Conservation (phyloP, 176 grass and related monocot species). For the Saccharum officinarum region DNA sequence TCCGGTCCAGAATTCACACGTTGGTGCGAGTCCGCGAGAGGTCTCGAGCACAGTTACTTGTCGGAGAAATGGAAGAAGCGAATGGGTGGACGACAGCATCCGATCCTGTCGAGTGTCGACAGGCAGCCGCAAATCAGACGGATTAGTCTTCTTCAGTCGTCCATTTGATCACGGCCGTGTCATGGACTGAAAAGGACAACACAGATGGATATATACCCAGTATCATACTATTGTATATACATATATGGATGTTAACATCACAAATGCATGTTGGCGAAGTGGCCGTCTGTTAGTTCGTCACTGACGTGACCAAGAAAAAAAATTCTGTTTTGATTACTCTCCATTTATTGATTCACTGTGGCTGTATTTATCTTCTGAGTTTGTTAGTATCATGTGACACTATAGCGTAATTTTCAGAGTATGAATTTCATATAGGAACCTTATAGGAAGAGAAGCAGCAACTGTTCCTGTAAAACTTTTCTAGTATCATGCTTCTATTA, state of each 20-base stretch:
- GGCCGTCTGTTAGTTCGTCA: neutral
- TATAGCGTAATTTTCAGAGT: too few relatives aligned
- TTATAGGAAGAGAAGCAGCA: too few relatives aligned
- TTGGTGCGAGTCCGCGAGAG: neutral
- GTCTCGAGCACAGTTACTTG: conserved; percentile 33
- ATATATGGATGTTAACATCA: conserved; percentile 26
- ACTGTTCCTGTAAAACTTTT: too few relatives aligned
- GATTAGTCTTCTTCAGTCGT: neutral
- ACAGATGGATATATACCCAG: neutral
- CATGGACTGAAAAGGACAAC: conserved; percentile 36
- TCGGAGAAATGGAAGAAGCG: conserved; percentile 38
- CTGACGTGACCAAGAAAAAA: neutral
- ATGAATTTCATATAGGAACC: too few relatives aligned
- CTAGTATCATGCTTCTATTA: too few relatives aligned
- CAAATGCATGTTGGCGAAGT: conserved; percentile 10
- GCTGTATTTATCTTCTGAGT: neutral
- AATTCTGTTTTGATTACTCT: neutral
- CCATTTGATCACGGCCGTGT: neutral
- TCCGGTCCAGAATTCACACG: neutral
- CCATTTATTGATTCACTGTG: neutral
- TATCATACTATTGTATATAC: neutral
- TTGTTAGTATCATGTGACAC: neutral
- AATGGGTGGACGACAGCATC: conserved; percentile 23
- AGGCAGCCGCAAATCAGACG: neutral
- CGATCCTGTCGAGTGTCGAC: neutral